phyloP scores from a whole-genome alignment of 495 filamentous ascomycete species.

The Aspergillus wentii region DNA sequence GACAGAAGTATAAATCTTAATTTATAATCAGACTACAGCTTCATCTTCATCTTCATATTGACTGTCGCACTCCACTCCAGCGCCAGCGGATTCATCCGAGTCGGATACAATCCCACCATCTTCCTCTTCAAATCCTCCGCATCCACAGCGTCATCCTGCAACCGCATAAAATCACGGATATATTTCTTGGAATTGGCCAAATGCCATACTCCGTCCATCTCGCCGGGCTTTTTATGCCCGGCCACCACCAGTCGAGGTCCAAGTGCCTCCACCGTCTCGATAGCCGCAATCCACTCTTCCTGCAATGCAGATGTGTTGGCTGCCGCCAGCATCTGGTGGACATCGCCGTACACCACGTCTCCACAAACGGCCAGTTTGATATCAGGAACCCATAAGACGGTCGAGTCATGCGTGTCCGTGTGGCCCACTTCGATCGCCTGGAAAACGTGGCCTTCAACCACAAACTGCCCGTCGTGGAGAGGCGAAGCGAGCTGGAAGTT shows the following conservation, averaged over 20 bases:
- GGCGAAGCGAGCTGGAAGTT: conserved; percentile 9
- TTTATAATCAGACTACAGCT: too few relatives aligned
- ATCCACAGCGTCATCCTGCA: too few relatives aligned
- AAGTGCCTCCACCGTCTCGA: conserved; percentile 26
- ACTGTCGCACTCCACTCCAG: too few relatives aligned
- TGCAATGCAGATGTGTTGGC: conserved; percentile 13
- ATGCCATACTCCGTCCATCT: conserved; percentile 19
- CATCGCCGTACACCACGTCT: conserved; percentile 33
- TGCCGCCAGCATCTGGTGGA: conserved; percentile 29
- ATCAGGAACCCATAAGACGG: conserved; percentile 23
- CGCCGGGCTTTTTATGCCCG: conserved; percentile 21
- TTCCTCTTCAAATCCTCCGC: too few relatives aligned
- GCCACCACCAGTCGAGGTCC: conserved; percentile 24
- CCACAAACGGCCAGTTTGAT: conserved; percentile 23
- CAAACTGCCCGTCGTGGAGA: conserved; percentile 13
- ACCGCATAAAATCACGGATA: conserved; percentile 9
- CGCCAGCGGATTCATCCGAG: too few relatives aligned
- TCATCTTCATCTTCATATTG: too few relatives aligned
- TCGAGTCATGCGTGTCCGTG: conserved; percentile 24
- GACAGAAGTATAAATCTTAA: too few relatives aligned
- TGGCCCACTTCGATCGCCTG: conserved; percentile 24
- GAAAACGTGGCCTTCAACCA: conserved; percentile 18
- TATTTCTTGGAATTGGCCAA: conserved; percentile 21
- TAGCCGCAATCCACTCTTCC: conserved; percentile 23
- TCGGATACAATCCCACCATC: too few relatives aligned